phyloP scores from a whole-genome alignment of 371 early-diverging fungal species.

The Apophysomyces sp. region DNA sequence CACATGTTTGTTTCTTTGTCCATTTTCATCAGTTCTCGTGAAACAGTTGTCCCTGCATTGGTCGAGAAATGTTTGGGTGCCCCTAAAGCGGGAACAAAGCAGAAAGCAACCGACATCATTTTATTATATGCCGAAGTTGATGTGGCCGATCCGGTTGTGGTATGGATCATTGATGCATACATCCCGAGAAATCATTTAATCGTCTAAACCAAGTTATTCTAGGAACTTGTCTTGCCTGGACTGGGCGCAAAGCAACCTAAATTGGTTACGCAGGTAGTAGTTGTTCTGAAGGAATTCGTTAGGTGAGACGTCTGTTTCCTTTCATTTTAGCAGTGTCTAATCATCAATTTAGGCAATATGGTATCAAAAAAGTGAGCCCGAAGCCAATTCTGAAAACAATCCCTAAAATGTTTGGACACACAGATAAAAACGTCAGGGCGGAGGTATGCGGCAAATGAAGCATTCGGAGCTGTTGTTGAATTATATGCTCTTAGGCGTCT shows the following conservation, averaged over 20 bases:
- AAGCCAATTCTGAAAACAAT: constrained; percentile 85
- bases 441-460: constrained; percentile 59
- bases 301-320: constrained; percentile 28
- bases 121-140: constrained; percentile 88
- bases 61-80: constrained; percentile 90
- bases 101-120: constrained; percentile 77
- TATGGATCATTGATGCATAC: constrained; percentile 23
- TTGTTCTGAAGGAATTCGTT: constrained; percentile 72
- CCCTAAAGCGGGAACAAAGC: constrained; percentile 78
- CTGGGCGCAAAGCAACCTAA: constrained; percentile 91
- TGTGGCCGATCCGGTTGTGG: constrained; percentile 79
- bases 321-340: background rate
- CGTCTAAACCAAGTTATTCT: constrained; percentile 7
- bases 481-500: constrained; percentile 40
- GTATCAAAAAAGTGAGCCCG: constrained; percentile 71
- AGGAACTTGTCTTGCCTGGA: constrained; percentile 80
- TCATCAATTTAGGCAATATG: constrained; percentile 59
- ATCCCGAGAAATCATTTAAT: background rate
- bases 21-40: constrained; percentile 55
- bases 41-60: constrained; percentile 73
- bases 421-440: constrained; percentile 89
- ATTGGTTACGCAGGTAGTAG: constrained; percentile 76
- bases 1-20: constrained; percentile 5
- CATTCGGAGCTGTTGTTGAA: background rate
- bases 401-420: constrained; percentile 89